phyloP scores from a whole-genome alignment of 2,329 filamentous ascomycete genomes.

The Aureobasidium leucospermi region DNA sequence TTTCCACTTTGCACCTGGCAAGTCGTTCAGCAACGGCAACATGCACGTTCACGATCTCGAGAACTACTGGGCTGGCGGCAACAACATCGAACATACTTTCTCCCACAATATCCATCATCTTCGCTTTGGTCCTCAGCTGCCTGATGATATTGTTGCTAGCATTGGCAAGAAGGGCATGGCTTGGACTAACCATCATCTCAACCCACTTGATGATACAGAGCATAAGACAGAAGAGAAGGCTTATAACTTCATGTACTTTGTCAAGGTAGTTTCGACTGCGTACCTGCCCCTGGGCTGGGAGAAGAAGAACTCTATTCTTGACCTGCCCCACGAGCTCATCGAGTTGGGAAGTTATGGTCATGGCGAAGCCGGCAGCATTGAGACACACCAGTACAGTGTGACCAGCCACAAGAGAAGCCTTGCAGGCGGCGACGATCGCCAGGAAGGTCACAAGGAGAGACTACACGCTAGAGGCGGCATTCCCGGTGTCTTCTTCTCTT shows the following conservation, averaged over 20 bases:
- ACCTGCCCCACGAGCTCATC: slow-evolving; percentile 40
- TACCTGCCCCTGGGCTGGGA: slow-evolving; percentile 91
- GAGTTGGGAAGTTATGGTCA: slow-evolving; percentile 64
- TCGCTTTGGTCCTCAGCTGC: slow-evolving; percentile 86
- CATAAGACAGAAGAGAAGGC: slow-evolving; percentile 74
- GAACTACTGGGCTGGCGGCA: slow-evolving; percentile 76
- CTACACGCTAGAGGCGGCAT: slow-evolving; percentile 86
- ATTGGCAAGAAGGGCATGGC: slow-evolving; percentile 48
- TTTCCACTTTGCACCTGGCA: slow-evolving; percentile 95
- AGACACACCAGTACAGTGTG: slow-evolving; percentile 97
- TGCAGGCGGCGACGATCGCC: slow-evolving; percentile 70
- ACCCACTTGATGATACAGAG: slow-evolving; percentile 75
- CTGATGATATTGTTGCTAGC: slow-evolving; percentile 62
- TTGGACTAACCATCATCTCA: slow-evolving; percentile 87
- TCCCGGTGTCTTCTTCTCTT: slow-evolving; percentile 96
- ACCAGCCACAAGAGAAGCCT: slow-evolving; percentile 93
- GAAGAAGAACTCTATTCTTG: slow-evolving; percentile 40
- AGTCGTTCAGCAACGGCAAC: slow-evolving; percentile 92
- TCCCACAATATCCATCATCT: slow-evolving; percentile 81
- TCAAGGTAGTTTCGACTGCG: slow-evolving; percentile 95
- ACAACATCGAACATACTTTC: slow-evolving; percentile 72
- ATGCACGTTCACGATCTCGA: slow-evolving; percentile 97
- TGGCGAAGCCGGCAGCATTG: slow-evolving; percentile 68
- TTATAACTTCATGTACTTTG: slow-evolving; percentile 98
- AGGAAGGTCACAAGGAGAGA: slow-evolving; percentile 86